Evolutionary conservation across 2,329 filamentous ascomycete species (phyloP), one percentile per base, ranked within the genome.

Genomic region (Helicocarpus griseus): DNA sequence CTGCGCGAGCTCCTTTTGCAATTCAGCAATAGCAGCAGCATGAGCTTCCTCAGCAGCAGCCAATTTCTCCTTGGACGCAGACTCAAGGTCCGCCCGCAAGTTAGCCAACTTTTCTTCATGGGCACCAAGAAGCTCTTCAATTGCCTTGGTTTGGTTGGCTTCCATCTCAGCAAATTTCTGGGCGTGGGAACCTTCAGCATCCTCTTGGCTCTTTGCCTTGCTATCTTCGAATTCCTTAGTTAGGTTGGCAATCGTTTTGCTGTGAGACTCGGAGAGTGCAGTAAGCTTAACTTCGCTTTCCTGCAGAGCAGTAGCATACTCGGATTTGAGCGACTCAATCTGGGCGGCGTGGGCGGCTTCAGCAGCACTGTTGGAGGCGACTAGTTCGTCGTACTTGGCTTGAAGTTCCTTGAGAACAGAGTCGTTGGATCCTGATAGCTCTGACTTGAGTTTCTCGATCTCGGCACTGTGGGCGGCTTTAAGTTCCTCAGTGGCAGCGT

Each of bases 61-160:
- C 4, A 72, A 51, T 55, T 69, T 69, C 28, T 62, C 57, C 51
- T 67, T 62, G 53, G 66, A 59, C 0, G 66, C 61, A 4, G 58
- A 48, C 48, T 72, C 68, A 36, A 71, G 60, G 21, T 73, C 66
- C 17, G 57, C 56, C 22, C 63, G 62, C 28, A 73, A 54, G 28
- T 61, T 58, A 9, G 63, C 62, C n/a, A 72, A 43, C 53, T 71
- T 71, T 17, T 65, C 58, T 19, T 73, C 69, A 21, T 71, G 64
- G 5, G 66, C 58, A 13, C 60, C 67, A 46, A 72, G 62, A 19
- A 72, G 62, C 47, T 70, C 65, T 53, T 72, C 68, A 40, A 72
- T 69, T 5, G 64, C 67, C 51, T 65, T 65, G 48, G 60, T 63
- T 50, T 72, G 69, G 43, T 68, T 64, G 4, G 63, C 63, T 53